phyloP scores from a whole-genome alignment of 768 basidiomycete species.

The Mycena galericulata region DNA sequence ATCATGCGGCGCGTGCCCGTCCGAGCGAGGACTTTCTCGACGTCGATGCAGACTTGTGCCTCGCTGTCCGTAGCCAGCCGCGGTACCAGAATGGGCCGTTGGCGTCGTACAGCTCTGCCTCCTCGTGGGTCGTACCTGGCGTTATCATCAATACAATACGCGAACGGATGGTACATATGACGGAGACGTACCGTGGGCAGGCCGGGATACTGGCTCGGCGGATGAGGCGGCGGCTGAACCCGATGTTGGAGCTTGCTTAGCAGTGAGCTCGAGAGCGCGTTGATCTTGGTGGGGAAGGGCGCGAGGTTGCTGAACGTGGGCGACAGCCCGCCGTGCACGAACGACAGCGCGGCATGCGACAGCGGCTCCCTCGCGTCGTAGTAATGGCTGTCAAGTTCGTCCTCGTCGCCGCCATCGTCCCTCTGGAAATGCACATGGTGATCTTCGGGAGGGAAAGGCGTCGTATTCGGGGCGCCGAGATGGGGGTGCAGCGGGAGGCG shows the following conservation, averaged over 20 bases:
- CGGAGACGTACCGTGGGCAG: constrained; percentile 62
- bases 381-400: constrained; percentile 37
- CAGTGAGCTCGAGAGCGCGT: constrained; percentile 76
- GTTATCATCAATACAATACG: constrained; percentile 33
- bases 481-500: constrained; percentile 85
- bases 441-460: constrained; percentile 59
- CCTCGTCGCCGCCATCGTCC: constrained; percentile 38
- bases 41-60: constrained; percentile 74
- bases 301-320: constrained; percentile 79
- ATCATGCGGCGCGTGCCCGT: constrained; percentile 91
- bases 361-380: constrained; percentile 59
- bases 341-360: constrained; percentile 86
- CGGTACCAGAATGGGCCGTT: constrained; percentile 96
- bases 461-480: constrained; percentile 76
- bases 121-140: constrained; percentile 70
- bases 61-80: constrained; percentile 88
- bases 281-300: constrained; percentile 89
- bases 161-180: neutral
- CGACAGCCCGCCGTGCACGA: constrained; percentile 93
- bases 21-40: constrained; percentile 75
- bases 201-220: constrained; percentile 80
- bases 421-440: constrained; percentile 47
- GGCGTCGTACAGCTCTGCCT: constrained; percentile 75
- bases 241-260: constrained; percentile 77
- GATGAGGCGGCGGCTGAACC: constrained; percentile 80